Evolutionary conservation across 179 eudicot species (phyloP).

Genomic region (Actinidia polygama): DNA sequence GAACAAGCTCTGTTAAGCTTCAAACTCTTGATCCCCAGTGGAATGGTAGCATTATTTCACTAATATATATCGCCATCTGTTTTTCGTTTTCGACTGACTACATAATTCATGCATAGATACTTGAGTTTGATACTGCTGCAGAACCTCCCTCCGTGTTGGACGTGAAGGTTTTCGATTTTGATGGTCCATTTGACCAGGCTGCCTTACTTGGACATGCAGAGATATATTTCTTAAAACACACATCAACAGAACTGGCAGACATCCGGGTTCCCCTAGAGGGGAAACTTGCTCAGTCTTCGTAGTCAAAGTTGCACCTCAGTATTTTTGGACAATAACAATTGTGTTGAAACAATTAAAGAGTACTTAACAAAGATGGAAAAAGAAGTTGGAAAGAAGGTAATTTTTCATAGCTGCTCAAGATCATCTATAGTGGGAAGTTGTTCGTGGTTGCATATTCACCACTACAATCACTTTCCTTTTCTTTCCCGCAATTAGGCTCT

Average conservation of each 20-base stretch:
- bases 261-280: slow-evolving; percentile 88
- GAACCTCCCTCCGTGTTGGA: slow-evolving; percentile 87
- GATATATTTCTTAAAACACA: slow-evolving; percentile 77
- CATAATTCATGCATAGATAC: slow-evolving; percentile 60
- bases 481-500: not conserved
- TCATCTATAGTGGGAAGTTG: not conserved
- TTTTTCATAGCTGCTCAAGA: not conserved
- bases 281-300: slow-evolving; percentile 74
- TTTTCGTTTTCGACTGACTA: not conserved
- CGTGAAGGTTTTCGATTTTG: slow-evolving; percentile 86
- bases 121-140: slow-evolving; percentile 87
- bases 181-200: slow-evolving; percentile 90
- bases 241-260: slow-evolving; percentile 74
- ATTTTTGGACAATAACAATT: slow-evolving; percentile 80
- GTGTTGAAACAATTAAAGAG: slow-evolving; percentile 75
- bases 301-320: slow-evolving; percentile 81
- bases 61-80: not conserved
- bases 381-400: slow-evolving; percentile 95
- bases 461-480: not conserved
- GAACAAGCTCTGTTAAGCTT: slow-evolving; percentile 91
- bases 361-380: slow-evolving; percentile 82
- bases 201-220: slow-evolving; percentile 86
- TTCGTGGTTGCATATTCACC: too few species aligned
- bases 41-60: slow-evolving; percentile 58
- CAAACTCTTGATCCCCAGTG: slow-evolving; percentile 85